phyloP scores from a whole-genome alignment of 306 rosid species.

The Arachis stenosperma region DNA sequence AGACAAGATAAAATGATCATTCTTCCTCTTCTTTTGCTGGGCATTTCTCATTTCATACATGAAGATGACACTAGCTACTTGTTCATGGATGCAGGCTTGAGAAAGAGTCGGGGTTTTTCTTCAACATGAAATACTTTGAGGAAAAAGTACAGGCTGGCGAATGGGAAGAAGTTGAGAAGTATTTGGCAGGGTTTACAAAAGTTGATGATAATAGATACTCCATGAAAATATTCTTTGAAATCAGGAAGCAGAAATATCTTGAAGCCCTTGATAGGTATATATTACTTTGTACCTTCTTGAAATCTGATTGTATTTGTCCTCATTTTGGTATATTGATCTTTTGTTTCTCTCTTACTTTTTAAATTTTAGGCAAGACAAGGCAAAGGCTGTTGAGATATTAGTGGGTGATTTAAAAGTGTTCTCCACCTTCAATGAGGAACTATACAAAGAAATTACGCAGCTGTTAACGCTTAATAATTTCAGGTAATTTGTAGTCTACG shows the following conservation, averaged over 20 bases:
- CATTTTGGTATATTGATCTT: slow-evolving; percentile 31
- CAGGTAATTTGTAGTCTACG: slow-evolving; percentile 52
- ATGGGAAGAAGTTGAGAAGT: slow-evolving; percentile 95
- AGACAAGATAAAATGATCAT: slow-evolving; percentile 9
- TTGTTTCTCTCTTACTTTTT: slow-evolving; percentile 15
- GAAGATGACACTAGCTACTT: slow-evolving; percentile 2
- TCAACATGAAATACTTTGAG: slow-evolving; percentile 90
- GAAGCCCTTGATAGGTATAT: slow-evolving; percentile 94
- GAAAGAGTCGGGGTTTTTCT: slow-evolving; percentile 89
- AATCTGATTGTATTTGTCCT: slow-evolving; percentile 3
- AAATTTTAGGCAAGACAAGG: slow-evolving; percentile 66
- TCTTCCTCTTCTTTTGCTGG: background rate
- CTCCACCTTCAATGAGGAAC: slow-evolving; percentile 77
- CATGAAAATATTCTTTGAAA: slow-evolving; percentile 85
- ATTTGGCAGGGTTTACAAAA: slow-evolving; percentile 82
- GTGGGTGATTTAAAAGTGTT: slow-evolving; percentile 77
- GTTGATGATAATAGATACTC: slow-evolving; percentile 91
- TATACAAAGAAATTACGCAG: slow-evolving; percentile 88
- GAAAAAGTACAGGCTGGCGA: slow-evolving; percentile 87
- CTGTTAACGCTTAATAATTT: slow-evolving; percentile 75
- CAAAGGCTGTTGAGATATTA: slow-evolving; percentile 78
- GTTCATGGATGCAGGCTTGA: slow-evolving; percentile 60
- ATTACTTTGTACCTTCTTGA: slow-evolving; percentile 26
- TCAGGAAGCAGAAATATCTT: slow-evolving; percentile 89
- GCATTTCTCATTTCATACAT: slow-evolving; percentile 6